phyloP scores from a whole-genome alignment of 441 rosid genomes.

The Lepidium campestre region DNA sequence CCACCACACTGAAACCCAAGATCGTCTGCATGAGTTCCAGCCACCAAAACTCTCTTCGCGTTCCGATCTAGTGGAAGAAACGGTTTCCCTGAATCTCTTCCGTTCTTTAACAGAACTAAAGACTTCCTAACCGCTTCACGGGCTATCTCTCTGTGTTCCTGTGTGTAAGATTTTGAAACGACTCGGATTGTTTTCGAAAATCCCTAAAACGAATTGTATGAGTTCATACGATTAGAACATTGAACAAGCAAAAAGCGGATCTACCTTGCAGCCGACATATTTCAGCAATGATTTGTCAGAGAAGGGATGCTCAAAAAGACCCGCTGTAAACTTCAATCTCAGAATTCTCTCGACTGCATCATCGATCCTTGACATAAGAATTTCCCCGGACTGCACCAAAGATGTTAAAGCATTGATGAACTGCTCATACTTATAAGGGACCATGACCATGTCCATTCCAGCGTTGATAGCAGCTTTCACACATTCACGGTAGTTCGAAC shows the following conservation, averaged over 20 bases:
- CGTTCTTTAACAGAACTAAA: slow-evolving; percentile 72
- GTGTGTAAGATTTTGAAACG: neutral
- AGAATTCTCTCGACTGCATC: slow-evolving; percentile 75
- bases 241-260: slow-evolving; percentile 31
- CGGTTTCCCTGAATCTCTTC: slow-evolving; percentile 46
- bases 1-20: slow-evolving; percentile 89
- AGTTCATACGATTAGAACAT: slow-evolving; percentile 8
- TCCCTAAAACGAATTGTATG: neutral
- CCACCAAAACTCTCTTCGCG: slow-evolving; percentile 57
- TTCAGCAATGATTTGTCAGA: slow-evolving; percentile 58
- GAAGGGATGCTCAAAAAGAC: slow-evolving; percentile 72
- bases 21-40: slow-evolving; percentile 74
- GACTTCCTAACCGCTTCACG: slow-evolving; percentile 84
- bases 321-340: slow-evolving; percentile 67
- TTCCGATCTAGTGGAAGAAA: slow-evolving; percentile 62
- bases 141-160: slow-evolving; percentile 66
- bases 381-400: slow-evolving; percentile 56
- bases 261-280: slow-evolving; percentile 71
- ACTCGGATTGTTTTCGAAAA: neutral
- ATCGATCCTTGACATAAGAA: slow-evolving; percentile 57
- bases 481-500: slow-evolving; percentile 53
- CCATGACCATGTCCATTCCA: slow-evolving; percentile 90
- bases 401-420: slow-evolving; percentile 41
- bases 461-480: slow-evolving; percentile 62
- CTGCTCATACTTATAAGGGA: slow-evolving; percentile 44